Percentiles rank a stretch among this genome's conserved stretches.
Evolutionary conservation across 495 filamentous ascomycete species (phyloP).

Genomic region (Penicilliopsis zonata): DNA sequence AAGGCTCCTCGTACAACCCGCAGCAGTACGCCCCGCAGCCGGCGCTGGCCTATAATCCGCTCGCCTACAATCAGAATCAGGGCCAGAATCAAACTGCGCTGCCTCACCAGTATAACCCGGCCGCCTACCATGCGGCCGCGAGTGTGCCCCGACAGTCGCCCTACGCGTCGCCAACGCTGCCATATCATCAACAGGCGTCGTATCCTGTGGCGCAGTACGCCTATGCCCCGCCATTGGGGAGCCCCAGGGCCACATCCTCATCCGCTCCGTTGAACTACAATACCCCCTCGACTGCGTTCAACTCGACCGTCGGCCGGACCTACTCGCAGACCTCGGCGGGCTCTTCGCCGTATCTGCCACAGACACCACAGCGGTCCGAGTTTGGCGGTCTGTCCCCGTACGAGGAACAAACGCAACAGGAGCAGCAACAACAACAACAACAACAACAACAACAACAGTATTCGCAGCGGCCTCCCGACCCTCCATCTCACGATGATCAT

Average conservation of each 20-base stretch:
- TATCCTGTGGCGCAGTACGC: too few species aligned
- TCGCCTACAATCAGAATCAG: constrained; percentile 25
- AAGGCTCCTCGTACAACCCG: constrained; percentile 75
- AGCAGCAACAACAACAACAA: too few species aligned
- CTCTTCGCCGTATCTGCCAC: constrained; percentile 15
- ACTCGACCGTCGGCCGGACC: too few species aligned
- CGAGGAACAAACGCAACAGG: constrained; percentile 34
- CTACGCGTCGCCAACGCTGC: constrained; percentile 15
- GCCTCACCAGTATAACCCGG: constrained; percentile 63
- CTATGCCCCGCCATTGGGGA: too few species aligned
- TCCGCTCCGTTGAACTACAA: too few species aligned
- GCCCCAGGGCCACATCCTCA: too few species aligned
- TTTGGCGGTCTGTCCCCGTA: constrained; percentile 9
- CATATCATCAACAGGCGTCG: too few species aligned
- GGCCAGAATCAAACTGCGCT: too few species aligned
- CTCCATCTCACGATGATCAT: constrained; percentile 22
- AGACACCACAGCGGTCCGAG: constrained; percentile 13
- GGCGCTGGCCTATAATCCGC: constrained; percentile 23
- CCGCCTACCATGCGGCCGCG: constrained; percentile 43
- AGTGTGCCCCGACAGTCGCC: constrained; percentile 20
- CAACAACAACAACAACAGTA: too few species aligned
- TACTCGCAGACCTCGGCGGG: constrained; percentile 16
- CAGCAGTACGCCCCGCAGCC: constrained; percentile 55
- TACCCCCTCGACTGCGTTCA: too few species aligned
- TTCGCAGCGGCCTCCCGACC: constrained; percentile 35